Evolutionary conservation across 352 stramenopile species (phyloP).

Genomic region (Phytophthora quininea): DNA sequence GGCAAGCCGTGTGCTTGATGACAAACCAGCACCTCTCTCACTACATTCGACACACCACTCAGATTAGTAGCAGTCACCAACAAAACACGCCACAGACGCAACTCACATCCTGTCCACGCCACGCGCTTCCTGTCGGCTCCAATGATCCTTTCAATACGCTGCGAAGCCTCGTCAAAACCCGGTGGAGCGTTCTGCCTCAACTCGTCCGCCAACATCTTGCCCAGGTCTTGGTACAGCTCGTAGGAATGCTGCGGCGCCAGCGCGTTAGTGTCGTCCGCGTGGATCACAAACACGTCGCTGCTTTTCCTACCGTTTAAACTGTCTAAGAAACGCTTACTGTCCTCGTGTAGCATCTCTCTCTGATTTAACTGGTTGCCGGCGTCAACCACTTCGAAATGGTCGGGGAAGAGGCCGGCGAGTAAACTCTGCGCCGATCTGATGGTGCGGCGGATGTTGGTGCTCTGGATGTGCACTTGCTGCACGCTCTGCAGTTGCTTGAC

Average conservation of each 20-base stretch:
- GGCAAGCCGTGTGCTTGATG: conserved; percentile 61
- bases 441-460: conserved; percentile 79
- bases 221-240: conserved; percentile 62
- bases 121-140: conserved; percentile 48
- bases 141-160: conserved; percentile 53
- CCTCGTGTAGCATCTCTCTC: conserved; percentile 10
- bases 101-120: conserved; percentile 74
- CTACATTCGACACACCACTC: conserved; percentile 28
- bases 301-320: conserved; percentile 10
- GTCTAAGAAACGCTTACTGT: conserved; percentile 24
- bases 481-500: conserved; percentile 36
- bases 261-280: conserved; percentile 54
- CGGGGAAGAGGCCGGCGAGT: conserved; percentile 68
- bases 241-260: conserved; percentile 71
- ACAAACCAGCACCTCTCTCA: conserved; percentile 77
- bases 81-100: no score
- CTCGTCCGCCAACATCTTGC: conserved; percentile 55
- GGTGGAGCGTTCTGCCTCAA: conserved; percentile 51
- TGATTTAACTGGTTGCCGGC: conserved; percentile 13
- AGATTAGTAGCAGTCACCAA: no score
- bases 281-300: conserved; percentile 40
- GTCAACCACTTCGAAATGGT: conserved; percentile 40
- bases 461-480: conserved; percentile 67
- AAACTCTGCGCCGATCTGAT: conserved; percentile 77
- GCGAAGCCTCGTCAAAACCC: conserved; percentile 40